Base-by-base conservation (phyloP, 1,284 basidiomycete species). In the Cryptococcus hybrid region DNA sequence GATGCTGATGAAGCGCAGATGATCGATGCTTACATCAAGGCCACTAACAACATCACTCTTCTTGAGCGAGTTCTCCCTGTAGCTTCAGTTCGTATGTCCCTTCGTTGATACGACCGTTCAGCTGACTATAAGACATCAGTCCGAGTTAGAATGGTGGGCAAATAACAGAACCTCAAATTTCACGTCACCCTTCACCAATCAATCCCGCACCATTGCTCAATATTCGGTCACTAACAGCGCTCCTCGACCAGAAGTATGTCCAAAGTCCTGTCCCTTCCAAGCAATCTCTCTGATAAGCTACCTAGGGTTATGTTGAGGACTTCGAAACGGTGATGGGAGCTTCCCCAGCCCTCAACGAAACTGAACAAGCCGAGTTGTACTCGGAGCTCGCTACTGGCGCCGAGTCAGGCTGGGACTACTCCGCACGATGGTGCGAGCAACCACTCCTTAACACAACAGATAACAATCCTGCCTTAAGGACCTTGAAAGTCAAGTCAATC, bases 311-410 rank as follows among this genome's bases (percentile, higher is more conserved):
- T 60, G 61, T 76, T 12, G 69, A 80, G 83, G 92, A 96, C 78
- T 94, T 90, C 68, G 66, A 79, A 35, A 90, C 89, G 0, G 88
- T 84, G 5, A 84, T 88, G 57, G 86, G 85, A 54, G 83, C 86
- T 0, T 80, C 81, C 0, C 83, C 84, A 0, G 71, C 84, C 4
- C 77, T 91, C 51, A 88, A 84, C 57, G 85, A 85, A 18, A 77
- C 81, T 1, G 77, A 87, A 69, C 81, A 83, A 50, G 82, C 82
- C 0, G 84, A 82, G 3, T 74, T 97, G n/a, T 97, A 93, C 68
- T 84, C 88, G n/a, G 88, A 95, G 72, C 83, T 97, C 18, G 92
- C 93, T 0, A 84, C 83, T 51, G 92, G 90, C 46, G 93, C 92
- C 1, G 92, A 96, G 80, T 85, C 84, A 9, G 92, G 78, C 5